phyloP scores from a whole-genome alignment of 1,139 yeast genomes.

The Pichia sp. region DNA sequence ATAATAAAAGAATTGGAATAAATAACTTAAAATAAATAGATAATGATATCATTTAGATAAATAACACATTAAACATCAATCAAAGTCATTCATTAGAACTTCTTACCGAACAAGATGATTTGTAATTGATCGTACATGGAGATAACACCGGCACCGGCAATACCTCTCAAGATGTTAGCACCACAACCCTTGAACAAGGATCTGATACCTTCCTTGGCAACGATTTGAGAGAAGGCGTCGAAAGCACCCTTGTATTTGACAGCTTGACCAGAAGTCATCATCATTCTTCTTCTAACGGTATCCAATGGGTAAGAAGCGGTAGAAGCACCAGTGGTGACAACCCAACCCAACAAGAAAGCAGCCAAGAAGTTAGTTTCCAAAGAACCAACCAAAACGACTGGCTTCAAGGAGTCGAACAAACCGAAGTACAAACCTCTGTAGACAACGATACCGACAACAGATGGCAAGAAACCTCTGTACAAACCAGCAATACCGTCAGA shows the following conservation, averaged over 20 bases:
- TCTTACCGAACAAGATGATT: constrained; percentile 68
- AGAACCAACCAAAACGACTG: constrained; percentile 67
- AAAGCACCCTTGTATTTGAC: constrained; percentile 72
- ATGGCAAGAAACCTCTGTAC: constrained; percentile 82
- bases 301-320: constrained; percentile 79
- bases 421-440: constrained; percentile 86
- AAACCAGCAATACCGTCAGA: constrained; percentile 77
- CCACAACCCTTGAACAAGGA: constrained; percentile 84
- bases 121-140: constrained; percentile 78
- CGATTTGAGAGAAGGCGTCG: constrained; percentile 68
- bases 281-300: constrained; percentile 84
- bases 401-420: constrained; percentile 75
- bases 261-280: constrained; percentile 82
- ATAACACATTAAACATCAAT: constrained; percentile 5
- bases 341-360: constrained; percentile 75
- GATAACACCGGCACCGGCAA: constrained; percentile 84
- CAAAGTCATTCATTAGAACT: constrained; percentile 46
- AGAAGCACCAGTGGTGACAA: constrained; percentile 74
- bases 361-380: constrained; percentile 70
- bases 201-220: constrained; percentile 66
- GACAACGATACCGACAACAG: constrained; percentile 74
- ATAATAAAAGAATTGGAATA: constrained; percentile 3
- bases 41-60: constrained; percentile 1
- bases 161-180: constrained; percentile 85
- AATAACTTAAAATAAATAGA: constrained; percentile 5